These are phyloP conservation scores for Silene noctiflora DNA, from an alignment of 179 eudicot genomes.

Conservation along the genomic window DNA sequence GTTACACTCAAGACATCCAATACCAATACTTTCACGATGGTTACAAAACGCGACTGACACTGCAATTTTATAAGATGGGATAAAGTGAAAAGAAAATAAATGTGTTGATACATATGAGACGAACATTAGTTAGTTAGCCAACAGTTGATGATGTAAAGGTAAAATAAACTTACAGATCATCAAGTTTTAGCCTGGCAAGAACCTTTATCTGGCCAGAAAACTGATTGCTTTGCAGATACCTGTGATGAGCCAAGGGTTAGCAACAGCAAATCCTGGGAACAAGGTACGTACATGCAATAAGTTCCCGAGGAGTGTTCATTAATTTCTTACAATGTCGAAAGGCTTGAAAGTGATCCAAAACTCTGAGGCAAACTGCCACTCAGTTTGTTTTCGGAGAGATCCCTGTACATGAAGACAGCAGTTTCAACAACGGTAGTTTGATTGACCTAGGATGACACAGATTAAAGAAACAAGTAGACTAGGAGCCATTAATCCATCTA, in stretches of 20 bases:
- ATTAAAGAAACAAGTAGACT: neutral
- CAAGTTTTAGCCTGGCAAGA: constrained; percentile 38
- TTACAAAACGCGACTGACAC: neutral
- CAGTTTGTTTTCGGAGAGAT: constrained; percentile 52
- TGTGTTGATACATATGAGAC: neutral
- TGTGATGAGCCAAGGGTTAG: constrained; percentile 30
- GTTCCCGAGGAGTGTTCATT: neutral
- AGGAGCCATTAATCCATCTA: too few species aligned
- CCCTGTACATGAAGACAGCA: constrained; percentile 40
- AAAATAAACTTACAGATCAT: constrained; percentile 49
- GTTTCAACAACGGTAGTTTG: constrained; percentile 3
- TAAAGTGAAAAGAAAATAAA: neutral
- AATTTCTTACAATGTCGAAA: constrained; percentile 43
- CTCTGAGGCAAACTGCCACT: constrained; percentile 51
- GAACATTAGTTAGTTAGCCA: neutral
- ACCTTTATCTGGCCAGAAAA: constrained; percentile 56
- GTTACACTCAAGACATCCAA: neutral
- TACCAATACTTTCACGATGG: neutral
- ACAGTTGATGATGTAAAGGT: neutral
- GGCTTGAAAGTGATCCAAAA: constrained; percentile 44
- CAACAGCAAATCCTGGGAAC: constrained; percentile 11
- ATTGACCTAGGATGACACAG: neutral
- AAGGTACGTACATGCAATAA: neutral
- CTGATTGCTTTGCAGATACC: constrained; percentile 54
- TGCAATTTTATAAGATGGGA: neutral